Evolutionary conservation across 345 rosid genomes (phyloP).

Genomic region (Luvunga scandens): DNA sequence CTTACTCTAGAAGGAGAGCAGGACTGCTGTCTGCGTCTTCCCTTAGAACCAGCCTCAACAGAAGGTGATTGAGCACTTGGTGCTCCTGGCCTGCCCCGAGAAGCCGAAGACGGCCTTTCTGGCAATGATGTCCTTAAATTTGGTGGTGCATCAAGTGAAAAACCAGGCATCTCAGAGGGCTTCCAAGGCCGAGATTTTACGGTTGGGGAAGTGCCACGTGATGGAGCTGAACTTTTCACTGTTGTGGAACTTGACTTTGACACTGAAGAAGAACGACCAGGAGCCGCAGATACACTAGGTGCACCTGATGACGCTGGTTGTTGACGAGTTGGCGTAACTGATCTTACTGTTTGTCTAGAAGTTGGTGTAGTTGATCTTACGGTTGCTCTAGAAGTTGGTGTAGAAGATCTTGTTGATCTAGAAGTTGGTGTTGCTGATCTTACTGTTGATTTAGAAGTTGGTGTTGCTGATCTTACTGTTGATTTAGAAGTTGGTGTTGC

Average conservation of each 20-base stretch:
- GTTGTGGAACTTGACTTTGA: conserved; percentile 38
- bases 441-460: conserved; percentile 26
- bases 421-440: conserved; percentile 30
- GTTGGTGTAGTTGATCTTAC: conserved; percentile 36
- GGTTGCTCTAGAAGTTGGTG: conserved; percentile 28
- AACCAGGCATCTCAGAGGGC: conserved; percentile 54
- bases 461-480: conserved; percentile 35
- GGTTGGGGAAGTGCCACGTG: conserved; percentile 65
- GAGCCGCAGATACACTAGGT: conserved; percentile 35
- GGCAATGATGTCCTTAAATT: conserved; percentile 53
- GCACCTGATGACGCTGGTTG: conserved; percentile 44
- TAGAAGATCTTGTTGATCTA: conserved; percentile 35
- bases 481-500: conserved; percentile 59
- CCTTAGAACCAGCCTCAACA: conserved; percentile 39
- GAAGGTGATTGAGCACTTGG: conserved; percentile 39
- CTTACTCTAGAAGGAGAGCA: conserved; percentile 72
- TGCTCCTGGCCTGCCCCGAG: conserved; percentile 62
- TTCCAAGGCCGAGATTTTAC: conserved; percentile 53
- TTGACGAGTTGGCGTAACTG: conserved; percentile 58
- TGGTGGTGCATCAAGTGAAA: conserved; percentile 55
- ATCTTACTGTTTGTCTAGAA: conserved; percentile 43
- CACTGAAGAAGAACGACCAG: conserved; percentile 45
- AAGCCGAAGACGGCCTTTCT: conserved; percentile 54
- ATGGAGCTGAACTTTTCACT: conserved; percentile 30
- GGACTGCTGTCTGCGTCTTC: conserved; percentile 53